These are phyloP conservation scores for Tetrapisispora iriomotensis DNA, from an alignment of 805 yeast species.

Conservation along the genomic window DNA sequence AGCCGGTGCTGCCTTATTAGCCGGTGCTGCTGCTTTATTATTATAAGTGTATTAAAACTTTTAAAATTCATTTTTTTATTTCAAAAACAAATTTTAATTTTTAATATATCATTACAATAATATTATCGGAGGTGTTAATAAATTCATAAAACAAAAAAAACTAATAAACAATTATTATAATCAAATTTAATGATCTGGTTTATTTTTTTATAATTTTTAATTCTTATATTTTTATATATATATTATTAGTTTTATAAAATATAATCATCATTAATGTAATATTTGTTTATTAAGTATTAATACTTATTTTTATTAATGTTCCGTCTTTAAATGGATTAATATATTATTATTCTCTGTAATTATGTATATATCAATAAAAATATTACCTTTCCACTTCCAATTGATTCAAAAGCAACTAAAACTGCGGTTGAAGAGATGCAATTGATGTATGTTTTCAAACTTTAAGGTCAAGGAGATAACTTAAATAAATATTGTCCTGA, in stretches of 20 bases:
- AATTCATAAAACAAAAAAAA: slow-evolving; percentile 2
- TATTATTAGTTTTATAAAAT: neutral
- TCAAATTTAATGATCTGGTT: slow-evolving; percentile 1
- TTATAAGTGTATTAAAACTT: slow-evolving; percentile 27
- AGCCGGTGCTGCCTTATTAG: slow-evolving; percentile 40
- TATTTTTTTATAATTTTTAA: neutral
- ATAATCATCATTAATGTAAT: slow-evolving; percentile 1
- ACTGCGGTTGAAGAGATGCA: no score
- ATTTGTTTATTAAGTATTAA: slow-evolving; percentile 4
- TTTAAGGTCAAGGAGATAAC: no score
- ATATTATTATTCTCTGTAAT: neutral
- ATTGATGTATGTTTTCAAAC: no score
- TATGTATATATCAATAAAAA: neutral
- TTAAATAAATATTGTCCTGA: no score
- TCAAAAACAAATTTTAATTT: neutral
- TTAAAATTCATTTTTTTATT: slow-evolving; percentile 2
- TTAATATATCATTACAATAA: slow-evolving; percentile 1
- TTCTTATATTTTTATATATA: neutral
- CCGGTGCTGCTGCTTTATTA: slow-evolving; percentile 42
- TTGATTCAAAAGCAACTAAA: no score
- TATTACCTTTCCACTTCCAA: no score
- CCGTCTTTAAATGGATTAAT: no score
- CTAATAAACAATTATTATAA: slow-evolving; percentile 1
- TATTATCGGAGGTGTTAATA: neutral
- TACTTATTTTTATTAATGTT: neutral